Conservation (phyloP, 176 grass and related monocot genomes). For the Hordeum vulgare region DNA sequence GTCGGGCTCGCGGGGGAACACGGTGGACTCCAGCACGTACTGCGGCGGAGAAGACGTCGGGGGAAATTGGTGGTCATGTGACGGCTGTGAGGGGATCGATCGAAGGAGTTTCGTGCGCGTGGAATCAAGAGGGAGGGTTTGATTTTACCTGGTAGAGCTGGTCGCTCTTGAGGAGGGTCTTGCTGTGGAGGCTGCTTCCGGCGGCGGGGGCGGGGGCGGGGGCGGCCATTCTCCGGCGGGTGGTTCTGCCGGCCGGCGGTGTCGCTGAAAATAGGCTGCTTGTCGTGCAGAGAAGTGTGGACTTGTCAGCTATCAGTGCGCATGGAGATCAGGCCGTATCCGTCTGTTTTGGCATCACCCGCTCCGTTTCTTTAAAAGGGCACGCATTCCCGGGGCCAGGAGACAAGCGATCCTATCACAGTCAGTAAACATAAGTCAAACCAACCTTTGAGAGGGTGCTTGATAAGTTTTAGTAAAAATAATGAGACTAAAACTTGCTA, state of each 20-base stretch:
- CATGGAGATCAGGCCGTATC: too few species aligned
- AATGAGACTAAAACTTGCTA: too few species aligned
- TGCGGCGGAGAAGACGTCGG: not conserved
- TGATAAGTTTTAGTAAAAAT: too few species aligned
- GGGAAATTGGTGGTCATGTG: not conserved
- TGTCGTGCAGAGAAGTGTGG: not conserved
- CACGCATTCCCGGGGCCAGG: too few species aligned
- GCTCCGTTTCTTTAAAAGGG: too few species aligned
- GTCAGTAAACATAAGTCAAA: too few species aligned
- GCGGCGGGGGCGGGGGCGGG: not conserved
- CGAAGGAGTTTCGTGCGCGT: not conserved
- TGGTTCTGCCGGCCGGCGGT: not conserved
- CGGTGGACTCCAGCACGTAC: slow-evolving; percentile 69
- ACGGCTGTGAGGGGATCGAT: too few species aligned
- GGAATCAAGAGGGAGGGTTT: not conserved
- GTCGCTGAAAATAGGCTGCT: not conserved
- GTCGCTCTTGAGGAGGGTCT: slow-evolving; percentile 54
- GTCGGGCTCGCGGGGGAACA: slow-evolving; percentile 59
- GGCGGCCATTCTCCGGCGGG: slow-evolving; percentile 7
- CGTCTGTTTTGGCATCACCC: too few species aligned
- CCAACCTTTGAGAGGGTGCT: too few species aligned
- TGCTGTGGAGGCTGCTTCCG: slow-evolving; percentile 18
- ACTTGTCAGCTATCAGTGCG: not conserved
- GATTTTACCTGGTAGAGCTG: slow-evolving; percentile 42
- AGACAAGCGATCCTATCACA: too few species aligned